These are phyloP conservation scores for Fusarium camptoceras DNA, from an alignment of 2,329 filamentous ascomycete species.

Conservation along the genomic window DNA sequence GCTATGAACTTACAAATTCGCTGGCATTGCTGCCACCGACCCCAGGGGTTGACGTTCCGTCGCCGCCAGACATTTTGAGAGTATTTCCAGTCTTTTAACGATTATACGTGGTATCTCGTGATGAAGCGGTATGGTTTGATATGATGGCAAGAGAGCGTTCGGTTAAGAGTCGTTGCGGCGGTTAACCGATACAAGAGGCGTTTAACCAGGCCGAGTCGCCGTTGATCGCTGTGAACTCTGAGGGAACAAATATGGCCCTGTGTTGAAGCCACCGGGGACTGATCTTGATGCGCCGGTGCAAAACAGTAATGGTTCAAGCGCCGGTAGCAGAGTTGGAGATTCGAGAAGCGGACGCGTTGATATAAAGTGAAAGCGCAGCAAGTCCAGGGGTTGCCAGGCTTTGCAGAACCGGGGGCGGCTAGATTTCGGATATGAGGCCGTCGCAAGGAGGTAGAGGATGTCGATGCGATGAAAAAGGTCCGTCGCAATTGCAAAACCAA, in stretches of 20 bases:
- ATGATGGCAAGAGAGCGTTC: slow-evolving; percentile 16
- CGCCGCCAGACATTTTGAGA: slow-evolving; percentile 51
- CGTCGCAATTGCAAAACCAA: slow-evolving; percentile 47
- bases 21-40: slow-evolving; percentile 81
- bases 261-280: neutral
- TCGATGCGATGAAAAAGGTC: slow-evolving; percentile 39
- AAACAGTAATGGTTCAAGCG: slow-evolving; percentile 19
- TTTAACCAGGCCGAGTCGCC: slow-evolving; percentile 33
- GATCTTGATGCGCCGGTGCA: slow-evolving; percentile 22
- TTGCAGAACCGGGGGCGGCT: slow-evolving; percentile 8
- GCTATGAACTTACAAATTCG: slow-evolving; percentile 82
- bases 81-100: slow-evolving; percentile 3
- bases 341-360: slow-evolving; percentile 27
- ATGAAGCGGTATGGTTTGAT: slow-evolving; percentile 1
- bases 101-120: slow-evolving; percentile 9
- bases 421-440: slow-evolving; percentile 20
- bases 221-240: slow-evolving; percentile 18
- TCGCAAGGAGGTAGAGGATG: slow-evolving; percentile 28
- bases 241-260: neutral
- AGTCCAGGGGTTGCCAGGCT: slow-evolving; percentile 20
- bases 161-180: slow-evolving; percentile 21
- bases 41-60: slow-evolving; percentile 50
- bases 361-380: slow-evolving; percentile 17
- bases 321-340: slow-evolving; percentile 23
- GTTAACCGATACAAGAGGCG: slow-evolving; percentile 28